Base-by-base conservation (phyloP, 2,329 filamentous ascomycete genomes). In the Aspergillus texensis region DNA sequence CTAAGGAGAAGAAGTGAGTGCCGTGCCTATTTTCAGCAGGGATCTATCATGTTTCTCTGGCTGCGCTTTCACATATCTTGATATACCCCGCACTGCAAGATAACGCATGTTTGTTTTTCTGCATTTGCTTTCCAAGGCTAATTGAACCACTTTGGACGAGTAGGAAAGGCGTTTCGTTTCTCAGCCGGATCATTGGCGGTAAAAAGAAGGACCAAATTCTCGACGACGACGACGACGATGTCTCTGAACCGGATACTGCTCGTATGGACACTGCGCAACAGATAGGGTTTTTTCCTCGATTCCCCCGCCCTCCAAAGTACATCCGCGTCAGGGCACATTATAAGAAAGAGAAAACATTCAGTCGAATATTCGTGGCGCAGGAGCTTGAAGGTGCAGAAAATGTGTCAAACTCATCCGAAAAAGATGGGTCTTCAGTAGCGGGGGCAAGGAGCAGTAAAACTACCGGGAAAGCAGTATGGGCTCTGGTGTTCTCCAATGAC, bases 401-500 rank as follows among this genome's bases (percentile, higher is more conserved):
- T 2, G 71, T 71, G 57, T 58, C 66, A 9, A 67, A 71, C 12
- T 68, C 70, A 32, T 77, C 66, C 39, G 68, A 71, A 21, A 79
- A 78, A 63, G 66, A 72, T 61, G 64, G 68, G 60, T 71, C 70
- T 19, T 71, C 68, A n/a, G 65, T 67, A 12, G 64, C 64, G 19
- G 65, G 64, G 39, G 48, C 67, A 30, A 70, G 67, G 57, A 68
- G 67, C 57, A 69, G 69, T 11, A 69, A 71, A 57, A 65, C 72
- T 61, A 72, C 80, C 46, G 83, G 83, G 57, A 83, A 91, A 64
- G 93, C 95, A 0, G 89, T 97, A 39, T 99, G 95, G 95, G 90
- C 94, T 0, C 88, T 92, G 67, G 92, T 95, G 72, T 98, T 98
- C 73, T 98, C 94, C 72, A 90, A 90, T 64, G 94, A 98, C 79